These are phyloP conservation scores for Sporothrix globosa DNA, from an alignment of 2,329 filamentous ascomycete genomes.

Conservation along the genomic window DNA sequence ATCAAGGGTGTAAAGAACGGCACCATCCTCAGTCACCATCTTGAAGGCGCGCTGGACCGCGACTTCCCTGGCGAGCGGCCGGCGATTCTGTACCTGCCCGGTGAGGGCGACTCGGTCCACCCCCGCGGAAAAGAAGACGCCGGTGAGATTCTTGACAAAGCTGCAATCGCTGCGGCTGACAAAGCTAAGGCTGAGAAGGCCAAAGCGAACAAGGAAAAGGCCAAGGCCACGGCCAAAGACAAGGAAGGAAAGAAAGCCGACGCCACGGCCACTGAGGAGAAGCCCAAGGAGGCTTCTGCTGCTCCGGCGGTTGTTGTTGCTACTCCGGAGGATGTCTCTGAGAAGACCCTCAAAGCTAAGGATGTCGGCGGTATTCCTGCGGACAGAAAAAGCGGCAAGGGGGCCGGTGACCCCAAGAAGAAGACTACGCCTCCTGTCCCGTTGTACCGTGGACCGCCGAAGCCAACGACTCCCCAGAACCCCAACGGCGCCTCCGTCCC, in stretches of 20 bases:
- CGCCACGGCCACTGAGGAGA: not conserved
- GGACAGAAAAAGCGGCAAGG: conserved; percentile 25
- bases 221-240: not conserved
- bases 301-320: conserved; percentile 8
- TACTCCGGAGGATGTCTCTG: not conserved
- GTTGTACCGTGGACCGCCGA: conserved; percentile 49
- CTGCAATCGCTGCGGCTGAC: conserved; percentile 23
- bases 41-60: conserved; percentile 39
- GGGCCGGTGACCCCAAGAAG: conserved; percentile 35
- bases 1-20: conserved; percentile 71
- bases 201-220: conserved; percentile 21
- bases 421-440: conserved; percentile 34
- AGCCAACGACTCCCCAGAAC: conserved; percentile 66
- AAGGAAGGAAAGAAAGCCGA: conserved; percentile 5
- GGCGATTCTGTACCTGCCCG: conserved; percentile 67
- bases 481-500: conserved; percentile 72
- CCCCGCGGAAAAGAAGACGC: conserved; percentile 41
- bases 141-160: conserved; percentile 32
- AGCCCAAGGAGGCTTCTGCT: not conserved
- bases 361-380: conserved; percentile 8
- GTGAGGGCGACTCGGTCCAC: conserved; percentile 62
- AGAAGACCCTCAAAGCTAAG: not conserved
- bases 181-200: conserved; percentile 28
- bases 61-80: conserved; percentile 81
- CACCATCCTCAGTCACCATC: conserved; percentile 57